phyloP scores from a whole-genome alignment of 768 basidiomycete species.

The Suillus fuscotomentosus region DNA sequence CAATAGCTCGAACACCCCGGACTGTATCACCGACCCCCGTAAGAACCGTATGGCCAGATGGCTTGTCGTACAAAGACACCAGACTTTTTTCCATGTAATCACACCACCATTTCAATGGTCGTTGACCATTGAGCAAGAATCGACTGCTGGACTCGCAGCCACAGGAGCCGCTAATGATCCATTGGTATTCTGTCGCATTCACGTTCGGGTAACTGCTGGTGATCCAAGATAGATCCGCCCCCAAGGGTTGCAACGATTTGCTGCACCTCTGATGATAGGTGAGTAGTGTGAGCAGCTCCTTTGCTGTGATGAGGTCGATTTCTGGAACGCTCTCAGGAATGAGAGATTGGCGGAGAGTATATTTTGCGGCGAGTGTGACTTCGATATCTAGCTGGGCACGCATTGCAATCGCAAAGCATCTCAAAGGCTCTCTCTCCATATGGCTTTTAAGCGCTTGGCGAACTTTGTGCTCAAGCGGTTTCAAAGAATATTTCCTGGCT shows the following conservation, averaged over 20 bases:
- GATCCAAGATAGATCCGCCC: conserved; percentile 9
- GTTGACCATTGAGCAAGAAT: neutral
- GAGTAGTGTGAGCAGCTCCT: conserved; percentile 15
- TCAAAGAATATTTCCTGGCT: conserved; percentile 8
- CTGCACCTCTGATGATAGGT: conserved; percentile 11
- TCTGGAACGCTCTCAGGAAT: conserved; percentile 17
- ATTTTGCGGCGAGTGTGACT: conserved; percentile 20
- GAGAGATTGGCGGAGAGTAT: conserved; percentile 22
- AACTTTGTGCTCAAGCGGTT: conserved; percentile 11
- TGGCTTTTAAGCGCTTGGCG: conserved; percentile 15
- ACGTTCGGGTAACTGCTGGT: neutral
- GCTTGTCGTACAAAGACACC: conserved; percentile 6
- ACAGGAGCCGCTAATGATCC: conserved; percentile 1
- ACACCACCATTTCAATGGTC: conserved; percentile 8
- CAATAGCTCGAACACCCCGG: neutral
- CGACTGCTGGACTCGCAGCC: neutral
- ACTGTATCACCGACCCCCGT: neutral
- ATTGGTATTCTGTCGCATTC: neutral
- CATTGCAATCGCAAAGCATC: conserved; percentile 26
- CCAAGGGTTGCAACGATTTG: conserved; percentile 1
- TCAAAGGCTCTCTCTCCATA: conserved; percentile 18
- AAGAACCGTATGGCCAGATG: neutral
- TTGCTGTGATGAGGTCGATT: conserved; percentile 21
- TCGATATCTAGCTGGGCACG: conserved; percentile 18
- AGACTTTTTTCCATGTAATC: conserved; percentile 8